phyloP scores from a whole-genome alignment of 1,139 yeast genomes.

The Nadsonia starkeyi-henricii region DNA sequence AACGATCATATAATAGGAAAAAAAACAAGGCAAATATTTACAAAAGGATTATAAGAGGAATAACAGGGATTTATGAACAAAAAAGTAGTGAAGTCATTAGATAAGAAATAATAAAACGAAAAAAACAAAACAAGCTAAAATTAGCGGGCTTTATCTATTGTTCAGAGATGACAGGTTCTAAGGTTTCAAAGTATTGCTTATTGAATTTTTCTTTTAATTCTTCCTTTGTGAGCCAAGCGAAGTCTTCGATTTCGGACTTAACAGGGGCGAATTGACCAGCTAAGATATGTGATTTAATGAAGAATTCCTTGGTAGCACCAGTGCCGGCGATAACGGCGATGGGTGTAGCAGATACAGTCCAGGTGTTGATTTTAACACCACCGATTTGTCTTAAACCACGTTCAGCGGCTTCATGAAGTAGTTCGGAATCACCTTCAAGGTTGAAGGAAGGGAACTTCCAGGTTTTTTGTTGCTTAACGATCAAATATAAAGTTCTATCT shows the following conservation, averaged over 20 bases:
- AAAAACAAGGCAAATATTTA: not conserved
- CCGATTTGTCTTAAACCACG: constrained; percentile 58
- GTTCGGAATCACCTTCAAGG: constrained; percentile 27
- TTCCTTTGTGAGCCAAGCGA: constrained; percentile 74
- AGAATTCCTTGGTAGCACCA: constrained; percentile 36
- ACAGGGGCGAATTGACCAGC: constrained; percentile 68
- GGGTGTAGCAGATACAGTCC: constrained; percentile 83
- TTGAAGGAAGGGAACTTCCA: constrained; percentile 75
- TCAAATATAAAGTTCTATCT: constrained; percentile 64
- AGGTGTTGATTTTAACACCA: constrained; percentile 64
- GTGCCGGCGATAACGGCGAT: constrained; percentile 40
- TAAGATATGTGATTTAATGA: constrained; percentile 77
- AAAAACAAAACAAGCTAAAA: too few relatives aligned
- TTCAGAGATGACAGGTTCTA: constrained; percentile 16
- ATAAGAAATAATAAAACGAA: too few relatives aligned
- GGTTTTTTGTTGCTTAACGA: constrained; percentile 35
- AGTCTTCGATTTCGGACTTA: constrained; percentile 29
- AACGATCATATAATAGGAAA: too few relatives aligned
- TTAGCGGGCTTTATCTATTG: constrained; percentile 10
- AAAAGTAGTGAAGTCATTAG: too few relatives aligned
- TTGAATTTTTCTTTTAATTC: constrained; percentile 51
- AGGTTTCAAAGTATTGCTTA: constrained; percentile 35
- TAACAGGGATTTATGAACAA: not conserved
- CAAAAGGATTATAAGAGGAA: not conserved
- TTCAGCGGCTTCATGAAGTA: constrained; percentile 66